Conservation (phyloP, 345 rosid genomes). For the Hypericum perforatum region DNA sequence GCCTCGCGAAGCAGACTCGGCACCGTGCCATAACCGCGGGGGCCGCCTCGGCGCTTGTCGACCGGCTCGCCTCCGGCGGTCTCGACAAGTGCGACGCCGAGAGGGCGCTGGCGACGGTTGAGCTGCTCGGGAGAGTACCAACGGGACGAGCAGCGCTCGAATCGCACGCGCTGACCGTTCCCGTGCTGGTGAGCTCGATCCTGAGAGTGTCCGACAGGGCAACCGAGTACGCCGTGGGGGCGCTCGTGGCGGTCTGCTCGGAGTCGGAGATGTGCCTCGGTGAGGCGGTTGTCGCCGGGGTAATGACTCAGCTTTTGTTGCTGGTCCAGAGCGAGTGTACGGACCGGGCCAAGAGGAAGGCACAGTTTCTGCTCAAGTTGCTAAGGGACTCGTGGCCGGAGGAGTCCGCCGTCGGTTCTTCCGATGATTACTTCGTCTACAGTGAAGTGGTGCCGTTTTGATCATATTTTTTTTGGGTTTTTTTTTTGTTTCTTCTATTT, state of each 20-base stretch:
- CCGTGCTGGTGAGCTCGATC: constrained; percentile 60
- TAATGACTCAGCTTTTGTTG: constrained; percentile 71
- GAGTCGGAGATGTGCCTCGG: constrained; percentile 52
- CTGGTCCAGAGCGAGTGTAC: constrained; percentile 93
- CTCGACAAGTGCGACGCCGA: constrained; percentile 82
- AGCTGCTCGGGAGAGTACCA: constrained; percentile 71
- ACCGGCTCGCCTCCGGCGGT: constrained; percentile 44
- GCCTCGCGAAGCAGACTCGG: constrained; percentile 71
- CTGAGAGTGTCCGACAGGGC: constrained; percentile 78
- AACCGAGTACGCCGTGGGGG: constrained; percentile 93
- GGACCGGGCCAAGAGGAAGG: constrained; percentile 93
- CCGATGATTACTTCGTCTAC: constrained; percentile 52
- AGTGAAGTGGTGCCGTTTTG: constrained; percentile 68
- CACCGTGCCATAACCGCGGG: constrained; percentile 76
- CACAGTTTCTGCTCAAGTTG: constrained; percentile 77
- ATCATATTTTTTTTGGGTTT: constrained; percentile 5
- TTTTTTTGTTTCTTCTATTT: not conserved
- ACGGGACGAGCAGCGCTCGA: constrained; percentile 59
- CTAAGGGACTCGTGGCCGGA: constrained; percentile 82
- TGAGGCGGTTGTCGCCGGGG: constrained; percentile 83
- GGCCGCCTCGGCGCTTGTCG: constrained; percentile 50
- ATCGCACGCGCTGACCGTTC: constrained; percentile 67
- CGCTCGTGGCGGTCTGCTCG: constrained; percentile 62
- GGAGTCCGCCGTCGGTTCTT: constrained; percentile 32
- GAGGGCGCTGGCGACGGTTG: constrained; percentile 74